Base-by-base conservation (phyloP, 176 grass and related monocot species). In the Triticum urartu region DNA sequence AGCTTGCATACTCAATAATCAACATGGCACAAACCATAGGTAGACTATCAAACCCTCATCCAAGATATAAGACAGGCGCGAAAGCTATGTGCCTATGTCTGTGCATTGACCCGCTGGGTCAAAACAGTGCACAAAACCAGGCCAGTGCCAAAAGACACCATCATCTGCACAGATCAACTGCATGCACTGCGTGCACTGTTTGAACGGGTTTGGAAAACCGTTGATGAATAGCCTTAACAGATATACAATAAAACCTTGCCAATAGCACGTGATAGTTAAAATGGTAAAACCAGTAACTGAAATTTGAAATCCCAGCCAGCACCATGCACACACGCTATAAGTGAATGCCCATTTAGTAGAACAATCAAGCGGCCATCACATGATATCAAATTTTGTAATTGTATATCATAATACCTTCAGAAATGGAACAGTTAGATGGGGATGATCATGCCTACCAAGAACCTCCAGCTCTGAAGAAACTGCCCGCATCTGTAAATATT, bases 401-500 rank as follows among this genome's bases (percentile, higher is more conserved):
- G 54, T 72, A 72, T 59, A 85, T 69, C 77, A 56, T 33, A 83
- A 77, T 83, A 95, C 96, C 93, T 98, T 95, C 79, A 98, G 88
- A 90, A 98, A 98, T 77, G 96, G 88, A 81, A 94, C 77, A 82
- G 96, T 98, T 88, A 98, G 86, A 85, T 95, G 90, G 32, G 96
- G 93, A 73, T 92, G 91, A 59, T 98, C 90, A 75, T 95, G 93
- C 86, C 96, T 95, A 74, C 93, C 96, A 80, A 98, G 88, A 48
- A 98, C 87, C 90, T 95, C 92, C 71, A 95, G 79, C 85, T 95
- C 93, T 61, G 87, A 90, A 82, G 96, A 98, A 84, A 98, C 85
- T 52, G 92, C 88, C 79, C 89, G 88, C 88, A 98, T 94, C 96
- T 98, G 93, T 18, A 56, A 81, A n/a, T 86, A 82, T 91, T 65